Evolutionary conservation across 805 yeast genomes (phyloP), one percentile per base, ranked within the genome.

Genomic region (Kodamaea leandrae): DNA sequence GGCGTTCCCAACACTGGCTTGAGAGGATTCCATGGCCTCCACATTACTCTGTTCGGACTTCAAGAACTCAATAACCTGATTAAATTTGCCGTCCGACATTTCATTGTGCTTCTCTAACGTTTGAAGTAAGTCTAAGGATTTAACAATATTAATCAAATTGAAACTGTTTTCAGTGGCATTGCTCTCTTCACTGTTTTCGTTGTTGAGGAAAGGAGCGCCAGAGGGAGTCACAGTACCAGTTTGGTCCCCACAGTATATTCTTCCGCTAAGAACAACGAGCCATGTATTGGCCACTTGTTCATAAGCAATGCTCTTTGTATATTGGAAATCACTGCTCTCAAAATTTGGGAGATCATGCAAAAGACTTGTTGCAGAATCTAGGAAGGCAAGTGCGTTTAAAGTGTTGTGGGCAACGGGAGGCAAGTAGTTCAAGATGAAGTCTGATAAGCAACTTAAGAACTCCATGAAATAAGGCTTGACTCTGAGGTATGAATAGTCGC

Each of bases 401-500:
- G 77, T 62, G 51, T 77, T 77, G 17, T 66, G 46, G 53, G 82
- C 87, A 38, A 76, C 71, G 2, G 91, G 91, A 15, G 93, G 89
- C 45, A 87, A 64, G 51, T 82, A 83, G 51, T 76, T 78, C 43
- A 83, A 66, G 4, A 86, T 80, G 57, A 82, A 86, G 59, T 87
- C 96, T 13, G 85, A 77, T 40, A 88, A 65, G 16, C 86, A 79
- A 46, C 72, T 70, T 45, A 85, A 73, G 50, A 87, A 86, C 50
- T 84, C 93, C 44, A 76, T 76, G 46, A 86, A 73, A 43, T 68
- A 62, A 5, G 83, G 77, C 53, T 84, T 80, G 26, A 88, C 85
- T 42, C 96, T 71, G 43, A 84, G 62, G 57, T 78, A 87, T 4
- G 90, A 79, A 55, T 87, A 87, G 58, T 87, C 96, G 35, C 84